Conservation (phyloP, 2,329 filamentous ascomycete species). For the Hymenoscyphus infarciens region DNA sequence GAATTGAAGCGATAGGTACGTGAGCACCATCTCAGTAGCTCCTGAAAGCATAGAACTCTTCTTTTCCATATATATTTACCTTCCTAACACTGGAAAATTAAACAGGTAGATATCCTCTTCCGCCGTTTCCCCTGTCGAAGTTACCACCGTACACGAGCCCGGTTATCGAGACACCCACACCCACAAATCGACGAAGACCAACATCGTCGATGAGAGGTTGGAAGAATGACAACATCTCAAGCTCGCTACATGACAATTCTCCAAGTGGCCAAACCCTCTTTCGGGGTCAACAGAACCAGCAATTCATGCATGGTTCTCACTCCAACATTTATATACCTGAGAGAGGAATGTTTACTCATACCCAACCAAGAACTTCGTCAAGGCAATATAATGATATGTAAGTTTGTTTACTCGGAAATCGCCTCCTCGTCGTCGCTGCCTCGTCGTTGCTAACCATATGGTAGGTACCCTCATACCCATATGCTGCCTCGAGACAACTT, state of each 20-base stretch:
- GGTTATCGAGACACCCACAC: background rate
- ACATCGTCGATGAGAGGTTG: too few relatives aligned
- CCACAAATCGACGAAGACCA: background rate
- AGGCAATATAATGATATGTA: too few relatives aligned
- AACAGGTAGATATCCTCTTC: background rate
- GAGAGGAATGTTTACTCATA: background rate
- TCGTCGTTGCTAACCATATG: background rate
- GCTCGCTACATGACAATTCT: too few relatives aligned
- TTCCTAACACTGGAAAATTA: background rate
- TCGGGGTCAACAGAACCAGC: too few relatives aligned
- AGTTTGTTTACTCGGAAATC: too few relatives aligned
- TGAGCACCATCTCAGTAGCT: background rate
- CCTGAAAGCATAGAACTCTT: background rate
- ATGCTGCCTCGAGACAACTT: too few relatives aligned
- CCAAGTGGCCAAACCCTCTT: too few relatives aligned
- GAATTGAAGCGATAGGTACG: background rate
- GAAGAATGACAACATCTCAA: too few relatives aligned
- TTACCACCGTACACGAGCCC: background rate
- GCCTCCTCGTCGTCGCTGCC: background rate
- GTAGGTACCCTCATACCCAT: too few relatives aligned
- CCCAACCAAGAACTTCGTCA: too few relatives aligned
- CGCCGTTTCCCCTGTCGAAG: background rate
- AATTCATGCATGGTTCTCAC: too few relatives aligned
- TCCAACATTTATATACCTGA: too few relatives aligned
- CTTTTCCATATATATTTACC: background rate